phyloP scores from a whole-genome alignment of 495 filamentous ascomycete species.

The Mycothermus thermophilus region DNA sequence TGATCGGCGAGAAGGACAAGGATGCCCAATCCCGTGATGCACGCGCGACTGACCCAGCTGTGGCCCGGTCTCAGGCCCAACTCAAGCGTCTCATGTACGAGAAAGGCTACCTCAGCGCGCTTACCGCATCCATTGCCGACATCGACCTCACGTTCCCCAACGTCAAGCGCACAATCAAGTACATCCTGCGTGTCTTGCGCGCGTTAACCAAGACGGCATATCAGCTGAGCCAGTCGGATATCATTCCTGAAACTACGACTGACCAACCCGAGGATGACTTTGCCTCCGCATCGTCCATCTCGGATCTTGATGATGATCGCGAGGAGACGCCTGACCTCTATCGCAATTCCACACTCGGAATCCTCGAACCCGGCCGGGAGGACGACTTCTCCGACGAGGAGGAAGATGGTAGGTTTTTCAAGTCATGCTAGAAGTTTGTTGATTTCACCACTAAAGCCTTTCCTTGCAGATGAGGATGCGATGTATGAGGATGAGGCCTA shows the following conservation, averaged over 20 bases:
- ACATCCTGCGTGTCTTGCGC: constrained; percentile 81
- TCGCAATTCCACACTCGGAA: constrained; percentile 86
- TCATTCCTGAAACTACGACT: constrained; percentile 45
- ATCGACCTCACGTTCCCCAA: constrained; percentile 90
- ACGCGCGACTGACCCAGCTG: constrained; percentile 20
- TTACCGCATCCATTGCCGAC: constrained; percentile 88
- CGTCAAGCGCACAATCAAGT: constrained; percentile 87
- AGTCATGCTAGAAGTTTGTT: not conserved
- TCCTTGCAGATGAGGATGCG: constrained; percentile 45
- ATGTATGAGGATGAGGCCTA: constrained; percentile 71
- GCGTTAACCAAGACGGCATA: constrained; percentile 78
- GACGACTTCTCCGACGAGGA: constrained; percentile 59
- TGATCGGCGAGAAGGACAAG: constrained; percentile 69
- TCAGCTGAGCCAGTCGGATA: constrained; percentile 66
- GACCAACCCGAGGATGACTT: constrained; percentile 78
- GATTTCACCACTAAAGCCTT: not conserved
- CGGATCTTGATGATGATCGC: constrained; percentile 72
- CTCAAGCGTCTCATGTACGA: constrained; percentile 94
- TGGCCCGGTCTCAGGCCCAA: constrained; percentile 46
- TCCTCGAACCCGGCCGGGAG: constrained; percentile 75
- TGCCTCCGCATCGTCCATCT: constrained; percentile 76
- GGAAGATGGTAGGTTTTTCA: constrained; percentile 40
- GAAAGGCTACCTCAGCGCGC: constrained; percentile 77
- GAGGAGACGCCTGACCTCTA: constrained; percentile 97
- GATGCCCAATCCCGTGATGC: constrained; percentile 26